A percentile compares a stretch with the other conserved stretches of the same genome.
Conservation (phyloP, 2,329 filamentous ascomycete genomes). For the Exophiala oligosperma region DNA sequence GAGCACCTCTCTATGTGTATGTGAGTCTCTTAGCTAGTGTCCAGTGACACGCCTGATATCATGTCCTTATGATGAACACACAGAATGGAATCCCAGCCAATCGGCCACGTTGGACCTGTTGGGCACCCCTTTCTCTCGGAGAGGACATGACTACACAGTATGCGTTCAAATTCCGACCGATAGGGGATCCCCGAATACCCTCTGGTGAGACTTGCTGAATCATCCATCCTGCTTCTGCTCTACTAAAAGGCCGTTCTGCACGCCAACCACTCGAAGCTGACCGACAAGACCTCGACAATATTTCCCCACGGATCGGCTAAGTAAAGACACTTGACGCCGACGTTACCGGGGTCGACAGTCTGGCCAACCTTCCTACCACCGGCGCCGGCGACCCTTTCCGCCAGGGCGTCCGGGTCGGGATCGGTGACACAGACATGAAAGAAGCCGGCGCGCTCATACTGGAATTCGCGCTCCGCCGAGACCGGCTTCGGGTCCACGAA, state of each 20-base stretch:
- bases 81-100: no score
- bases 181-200: no score
- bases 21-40: no score
- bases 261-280: constrained; percentile 3
- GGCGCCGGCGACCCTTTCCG: constrained; percentile 29
- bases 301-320: constrained; percentile 14
- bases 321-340: constrained; percentile 6
- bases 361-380: constrained; percentile 35
- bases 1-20: no score
- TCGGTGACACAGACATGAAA: constrained; percentile 38
- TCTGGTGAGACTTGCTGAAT: no score
- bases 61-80: no score
- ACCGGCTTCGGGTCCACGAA: constrained; percentile 32
- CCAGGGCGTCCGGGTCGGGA: constrained; percentile 33
- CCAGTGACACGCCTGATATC: no score
- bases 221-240: no score
- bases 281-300: constrained; percentile 8
- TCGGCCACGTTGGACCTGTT: no score
- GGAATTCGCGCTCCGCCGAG: constrained; percentile 20
- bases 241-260: constrained; percentile 5
- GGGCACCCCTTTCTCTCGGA: no score
- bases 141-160: no score
- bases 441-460: constrained; percentile 35
- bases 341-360: constrained; percentile 9
- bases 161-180: no score